These are phyloP conservation scores for Parathielavia appendiculata DNA, from an alignment of 495 filamentous ascomycete genomes.

Conservation along the genomic window DNA sequence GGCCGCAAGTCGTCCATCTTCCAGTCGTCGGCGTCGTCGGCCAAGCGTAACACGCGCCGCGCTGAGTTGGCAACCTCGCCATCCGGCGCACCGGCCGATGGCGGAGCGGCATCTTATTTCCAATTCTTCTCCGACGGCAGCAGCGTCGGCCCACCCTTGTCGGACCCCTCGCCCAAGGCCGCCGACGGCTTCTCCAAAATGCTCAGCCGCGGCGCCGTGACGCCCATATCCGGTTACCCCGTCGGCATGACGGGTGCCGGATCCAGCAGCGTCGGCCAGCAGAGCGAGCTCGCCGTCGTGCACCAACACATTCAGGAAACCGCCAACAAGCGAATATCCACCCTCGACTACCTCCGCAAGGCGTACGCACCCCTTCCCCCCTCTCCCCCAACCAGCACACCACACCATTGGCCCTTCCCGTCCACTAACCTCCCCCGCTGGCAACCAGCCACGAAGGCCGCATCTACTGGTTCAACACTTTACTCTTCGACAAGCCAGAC, in stretches of 20 bases:
- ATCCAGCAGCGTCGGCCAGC: slow-evolving; percentile 20
- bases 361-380: slow-evolving; percentile 53
- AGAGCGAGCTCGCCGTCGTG: slow-evolving; percentile 36
- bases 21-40: slow-evolving; percentile 35
- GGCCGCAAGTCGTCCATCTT: slow-evolving; percentile 41
- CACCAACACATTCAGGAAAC: slow-evolving; percentile 87
- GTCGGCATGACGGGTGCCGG: slow-evolving; percentile 32
- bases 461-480: slow-evolving; percentile 96
- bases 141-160: slow-evolving; percentile 33
- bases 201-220: slow-evolving; percentile 36
- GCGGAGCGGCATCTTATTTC: not conserved
- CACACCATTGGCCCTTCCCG: no score
- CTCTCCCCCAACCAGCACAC: not conserved
- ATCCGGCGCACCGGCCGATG: slow-evolving; percentile 21
- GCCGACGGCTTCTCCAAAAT: slow-evolving; percentile 41
- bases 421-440: slow-evolving; percentile 18
- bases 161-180: slow-evolving; percentile 33
- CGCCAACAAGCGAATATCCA: slow-evolving; percentile 91
- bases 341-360: slow-evolving; percentile 86
- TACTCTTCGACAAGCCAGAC: slow-evolving; percentile 81
- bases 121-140: slow-evolving; percentile 27
- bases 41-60: slow-evolving; percentile 33
- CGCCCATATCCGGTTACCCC: slow-evolving; percentile 27
- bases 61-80: slow-evolving; percentile 31
- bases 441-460: slow-evolving; percentile 73